Conservation (phyloP, 371 early-diverging fungal genomes). For the Mortierella sp. region DNA sequence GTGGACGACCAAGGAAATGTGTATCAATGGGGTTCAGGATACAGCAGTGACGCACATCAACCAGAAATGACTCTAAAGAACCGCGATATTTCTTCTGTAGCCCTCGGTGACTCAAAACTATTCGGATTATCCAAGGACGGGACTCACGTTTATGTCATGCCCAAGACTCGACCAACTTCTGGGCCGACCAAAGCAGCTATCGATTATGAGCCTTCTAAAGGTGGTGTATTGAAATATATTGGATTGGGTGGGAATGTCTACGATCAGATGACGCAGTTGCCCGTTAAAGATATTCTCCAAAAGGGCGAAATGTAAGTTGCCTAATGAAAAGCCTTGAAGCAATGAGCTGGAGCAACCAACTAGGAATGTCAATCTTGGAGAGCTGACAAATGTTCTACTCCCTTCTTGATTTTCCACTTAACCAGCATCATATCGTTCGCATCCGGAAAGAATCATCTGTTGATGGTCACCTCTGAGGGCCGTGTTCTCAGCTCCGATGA, state of each 20-base stretch:
- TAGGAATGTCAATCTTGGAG: not conserved
- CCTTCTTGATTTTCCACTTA: not conserved
- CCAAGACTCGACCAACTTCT: slow-evolving; percentile 40
- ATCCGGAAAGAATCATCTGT: slow-evolving; percentile 94
- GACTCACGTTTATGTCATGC: slow-evolving; percentile 37
- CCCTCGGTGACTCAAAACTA: slow-evolving; percentile 41
- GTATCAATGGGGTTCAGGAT: slow-evolving; percentile 58
- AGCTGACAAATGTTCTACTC: not conserved
- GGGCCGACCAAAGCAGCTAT: slow-evolving; percentile 45
- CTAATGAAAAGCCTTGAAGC: not conserved
- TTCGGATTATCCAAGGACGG: slow-evolving; percentile 47
- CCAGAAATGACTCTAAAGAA: slow-evolving; percentile 46
- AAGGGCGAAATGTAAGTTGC: slow-evolving; percentile 34
- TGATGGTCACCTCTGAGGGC: slow-evolving; percentile 84
- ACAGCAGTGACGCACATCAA: slow-evolving; percentile 27
- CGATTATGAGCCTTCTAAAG: slow-evolving; percentile 28
- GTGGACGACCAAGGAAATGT: slow-evolving; percentile 56
- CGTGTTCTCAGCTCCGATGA: slow-evolving; percentile 69
- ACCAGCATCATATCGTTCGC: slow-evolving; percentile 64
- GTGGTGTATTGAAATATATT: slow-evolving; percentile 37
- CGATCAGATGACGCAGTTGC: slow-evolving; percentile 46
- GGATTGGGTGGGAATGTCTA: slow-evolving; percentile 32
- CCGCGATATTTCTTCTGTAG: slow-evolving; percentile 43
- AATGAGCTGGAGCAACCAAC: too few relatives aligned
- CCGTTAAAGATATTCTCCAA: slow-evolving; percentile 28